phyloP scores from a whole-genome alignment of 2,329 filamentous ascomycete species.

The Penicillium decumbens region DNA sequence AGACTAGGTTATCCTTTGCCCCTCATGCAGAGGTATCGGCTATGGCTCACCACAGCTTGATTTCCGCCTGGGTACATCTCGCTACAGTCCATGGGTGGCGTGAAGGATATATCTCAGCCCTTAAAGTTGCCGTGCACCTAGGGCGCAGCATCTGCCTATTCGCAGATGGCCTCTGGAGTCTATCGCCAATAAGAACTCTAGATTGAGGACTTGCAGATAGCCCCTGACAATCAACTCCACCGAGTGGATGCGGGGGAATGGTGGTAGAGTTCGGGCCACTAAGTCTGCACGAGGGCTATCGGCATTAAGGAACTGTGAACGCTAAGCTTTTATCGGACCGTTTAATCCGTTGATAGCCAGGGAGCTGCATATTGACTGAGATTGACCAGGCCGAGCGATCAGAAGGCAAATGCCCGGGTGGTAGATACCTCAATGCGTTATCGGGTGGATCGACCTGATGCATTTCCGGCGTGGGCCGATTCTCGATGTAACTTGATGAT shows the following conservation, averaged over 20 bases:
- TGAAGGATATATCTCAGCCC: not conserved
- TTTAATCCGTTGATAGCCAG: not conserved
- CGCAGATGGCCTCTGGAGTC: not conserved
- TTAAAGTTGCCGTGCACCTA: not conserved
- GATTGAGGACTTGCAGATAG: not conserved
- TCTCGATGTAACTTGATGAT: not conserved
- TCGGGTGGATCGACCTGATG: not conserved
- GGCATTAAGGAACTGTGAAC: not conserved
- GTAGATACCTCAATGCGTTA: not conserved
- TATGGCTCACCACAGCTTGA: not conserved
- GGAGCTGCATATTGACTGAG: not conserved
- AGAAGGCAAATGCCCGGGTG: too few species aligned
- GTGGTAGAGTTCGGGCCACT: not conserved
- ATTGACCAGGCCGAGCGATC: not conserved
- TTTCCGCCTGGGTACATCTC: conserved; percentile 1
- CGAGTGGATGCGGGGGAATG: not conserved
- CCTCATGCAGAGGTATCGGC: conserved; percentile 1
- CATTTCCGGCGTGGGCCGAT: not conserved
- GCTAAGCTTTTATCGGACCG: not conserved
- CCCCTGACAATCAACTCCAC: conserved; percentile 1
- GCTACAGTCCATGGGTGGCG: not conserved
- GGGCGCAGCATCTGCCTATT: not conserved
- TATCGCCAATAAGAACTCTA: not conserved
- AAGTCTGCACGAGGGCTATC: not conserved
- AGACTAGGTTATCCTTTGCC: conserved; percentile 4